Evolutionary conservation across 1,284 basidiomycete genomes (phyloP).

Genomic region (Blastosporella zonata): DNA sequence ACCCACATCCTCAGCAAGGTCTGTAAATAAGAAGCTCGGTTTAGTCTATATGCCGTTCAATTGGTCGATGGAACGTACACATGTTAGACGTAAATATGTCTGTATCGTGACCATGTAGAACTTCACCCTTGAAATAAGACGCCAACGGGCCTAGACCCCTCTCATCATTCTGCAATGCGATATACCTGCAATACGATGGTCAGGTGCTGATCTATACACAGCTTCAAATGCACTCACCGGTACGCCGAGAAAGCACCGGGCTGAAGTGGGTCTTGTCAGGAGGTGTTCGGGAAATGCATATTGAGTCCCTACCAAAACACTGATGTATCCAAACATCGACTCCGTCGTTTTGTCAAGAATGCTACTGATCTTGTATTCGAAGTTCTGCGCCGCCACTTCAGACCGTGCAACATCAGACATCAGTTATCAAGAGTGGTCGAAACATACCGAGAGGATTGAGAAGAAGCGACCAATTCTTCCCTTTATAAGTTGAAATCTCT

Average conservation of each 20-base stretch:
- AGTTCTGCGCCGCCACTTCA: constrained; percentile 90
- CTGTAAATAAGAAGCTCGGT: constrained; percentile 32
- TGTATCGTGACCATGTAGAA: constrained; percentile 85
- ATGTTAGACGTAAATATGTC: constrained; percentile 95
- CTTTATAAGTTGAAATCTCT: constrained; percentile 92
- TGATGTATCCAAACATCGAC: constrained; percentile 90
- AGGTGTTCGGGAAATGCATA: constrained; percentile 5
- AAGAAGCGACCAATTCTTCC: constrained; percentile 78
- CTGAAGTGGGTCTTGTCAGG: constrained; percentile 31
- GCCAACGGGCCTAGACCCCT: constrained; percentile 86
- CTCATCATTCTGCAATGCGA: constrained; percentile 87
- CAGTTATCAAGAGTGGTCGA: neutral
- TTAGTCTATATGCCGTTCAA: neutral
- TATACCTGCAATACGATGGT: constrained; percentile 50
- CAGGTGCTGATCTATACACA: neutral
- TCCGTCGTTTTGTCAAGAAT: constrained; percentile 96
- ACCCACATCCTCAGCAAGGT: constrained; percentile 75
- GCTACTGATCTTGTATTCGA: constrained; percentile 91
- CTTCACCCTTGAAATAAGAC: constrained; percentile 97
- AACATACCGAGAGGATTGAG: constrained; percentile 79
- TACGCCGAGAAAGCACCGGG: constrained; percentile 97
- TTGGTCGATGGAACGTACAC: constrained; percentile 50
- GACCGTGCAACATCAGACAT: neutral
- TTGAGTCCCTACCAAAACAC: constrained; percentile 56
- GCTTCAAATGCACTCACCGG: constrained; percentile 31